A percentile compares a stretch with the other conserved stretches of the same genome.
phyloP scores from a whole-genome alignment of 352 stramenopile genomes.

The Phytopythium ostracodes region DNA sequence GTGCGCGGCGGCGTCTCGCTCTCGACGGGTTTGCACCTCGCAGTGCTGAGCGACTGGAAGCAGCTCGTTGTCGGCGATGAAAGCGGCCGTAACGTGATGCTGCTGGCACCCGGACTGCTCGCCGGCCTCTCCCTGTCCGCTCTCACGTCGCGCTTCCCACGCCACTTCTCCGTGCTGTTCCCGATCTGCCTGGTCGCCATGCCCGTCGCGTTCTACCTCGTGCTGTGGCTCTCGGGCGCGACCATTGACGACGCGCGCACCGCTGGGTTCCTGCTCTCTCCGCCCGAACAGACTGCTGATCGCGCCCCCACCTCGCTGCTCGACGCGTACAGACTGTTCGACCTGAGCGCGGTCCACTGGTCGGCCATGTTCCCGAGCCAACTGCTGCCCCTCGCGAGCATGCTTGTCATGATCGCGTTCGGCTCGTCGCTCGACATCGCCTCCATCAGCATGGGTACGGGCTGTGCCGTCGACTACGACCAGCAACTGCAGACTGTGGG shows the following conservation, averaged over 20 bases:
- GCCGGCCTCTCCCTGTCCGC: conserved; percentile 70
- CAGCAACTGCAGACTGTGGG: conserved; percentile 93
- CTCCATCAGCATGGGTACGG: conserved; percentile 94
- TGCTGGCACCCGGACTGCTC: conserved; percentile 74
- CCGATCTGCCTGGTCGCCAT: conserved; percentile 47
- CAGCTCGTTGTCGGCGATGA: conserved; percentile 35
- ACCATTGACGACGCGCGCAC: conserved; percentile 86
- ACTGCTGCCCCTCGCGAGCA: conserved; percentile 77
- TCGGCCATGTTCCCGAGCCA: conserved; percentile 61
- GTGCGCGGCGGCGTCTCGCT: conserved; percentile 87
- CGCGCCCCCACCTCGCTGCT: conserved; percentile 24
- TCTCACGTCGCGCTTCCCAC: conserved; percentile 52
- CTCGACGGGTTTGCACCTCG: conserved; percentile 79
- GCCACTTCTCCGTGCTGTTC: conserved; percentile 57
- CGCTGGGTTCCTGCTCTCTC: conserved; percentile 73
- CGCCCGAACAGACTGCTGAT: conserved; percentile 7
- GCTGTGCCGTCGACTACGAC: conserved; percentile 91
- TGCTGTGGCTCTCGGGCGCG: conserved; percentile 59
- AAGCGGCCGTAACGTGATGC: conserved; percentile 37
- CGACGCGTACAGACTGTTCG: conserved; percentile 64
- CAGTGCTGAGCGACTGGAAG: conserved; percentile 58
- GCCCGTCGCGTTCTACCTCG: conserved; percentile 83
- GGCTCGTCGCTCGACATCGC: conserved; percentile 93
- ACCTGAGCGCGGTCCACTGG: conserved; percentile 75
- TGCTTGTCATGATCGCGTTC: conserved; percentile 96